Evolutionary conservation across 495 filamentous ascomycete species (phyloP).

Genomic region (Penicillium salamii): DNA sequence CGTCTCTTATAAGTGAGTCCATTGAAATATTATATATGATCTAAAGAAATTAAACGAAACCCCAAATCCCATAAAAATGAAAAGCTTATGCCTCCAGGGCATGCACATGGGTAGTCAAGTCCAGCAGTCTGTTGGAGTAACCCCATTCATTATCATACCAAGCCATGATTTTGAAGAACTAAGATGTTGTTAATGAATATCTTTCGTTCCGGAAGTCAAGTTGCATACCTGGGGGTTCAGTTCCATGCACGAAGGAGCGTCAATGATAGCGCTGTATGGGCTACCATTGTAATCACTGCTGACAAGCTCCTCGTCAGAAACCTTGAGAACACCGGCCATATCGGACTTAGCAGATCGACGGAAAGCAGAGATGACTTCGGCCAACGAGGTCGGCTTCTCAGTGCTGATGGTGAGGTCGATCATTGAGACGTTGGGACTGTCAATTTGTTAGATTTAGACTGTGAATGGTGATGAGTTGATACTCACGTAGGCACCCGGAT

Average conservation of each 20-base stretch:
- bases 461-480: not conserved
- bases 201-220: not conserved
- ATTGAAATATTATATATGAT: not conserved
- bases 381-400: slow-evolving; percentile 27
- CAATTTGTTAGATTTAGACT: not conserved
- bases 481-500: slow-evolving; percentile 37
- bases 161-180: slow-evolving; percentile 40
- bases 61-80: not conserved
- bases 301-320: slow-evolving; percentile 33
- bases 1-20: too few relatives aligned
- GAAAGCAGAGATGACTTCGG: slow-evolving; percentile 33
- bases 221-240: slow-evolving; percentile 27
- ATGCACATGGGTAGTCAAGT: slow-evolving; percentile 28
- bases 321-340: slow-evolving; percentile 28
- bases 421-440: slow-evolving; percentile 36
- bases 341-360: slow-evolving; percentile 25
- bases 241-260: slow-evolving; percentile 30
- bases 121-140: slow-evolving; percentile 34
- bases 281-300: slow-evolving; percentile 34
- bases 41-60: not conserved
- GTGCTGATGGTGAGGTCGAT: slow-evolving; percentile 37
- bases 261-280: slow-evolving; percentile 29
- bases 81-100: slow-evolving; percentile 15
- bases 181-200: not conserved
- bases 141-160: slow-evolving; percentile 42